phyloP scores from a whole-genome alignment of 2,329 filamentous ascomycete species.

The Diaporthe ampelina region DNA sequence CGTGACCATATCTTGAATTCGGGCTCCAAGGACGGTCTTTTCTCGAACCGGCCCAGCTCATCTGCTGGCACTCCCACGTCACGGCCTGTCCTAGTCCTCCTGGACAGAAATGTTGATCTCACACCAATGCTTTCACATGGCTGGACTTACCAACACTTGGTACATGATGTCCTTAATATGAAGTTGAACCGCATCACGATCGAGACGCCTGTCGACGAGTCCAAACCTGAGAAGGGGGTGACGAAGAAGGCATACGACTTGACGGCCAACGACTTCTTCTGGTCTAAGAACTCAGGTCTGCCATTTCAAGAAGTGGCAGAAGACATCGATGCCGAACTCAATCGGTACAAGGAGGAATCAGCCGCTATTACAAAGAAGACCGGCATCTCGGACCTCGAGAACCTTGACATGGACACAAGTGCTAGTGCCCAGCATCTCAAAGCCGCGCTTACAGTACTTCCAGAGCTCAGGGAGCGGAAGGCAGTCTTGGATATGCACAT shows the following conservation, averaged over 20 bases:
- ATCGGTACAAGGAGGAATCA: conserved; percentile 95
- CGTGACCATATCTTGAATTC: conserved; percentile 95
- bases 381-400: conserved; percentile 91
- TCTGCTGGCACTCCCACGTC: conserved; percentile 77
- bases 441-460: conserved; percentile 91
- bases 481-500: conserved; percentile 98
- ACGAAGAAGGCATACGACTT: conserved; percentile 93
- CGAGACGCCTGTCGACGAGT: conserved; percentile 84
- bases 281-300: conserved; percentile 89
- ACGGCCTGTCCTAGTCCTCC: conserved; percentile 89
- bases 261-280: conserved; percentile 93
- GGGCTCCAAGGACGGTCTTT: conserved; percentile 89
- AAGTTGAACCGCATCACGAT: conserved; percentile 94
- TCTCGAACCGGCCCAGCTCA: conserved; percentile 77
- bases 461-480: conserved; percentile 93
- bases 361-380: conserved; percentile 96
- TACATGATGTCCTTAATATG: conserved; percentile 74
- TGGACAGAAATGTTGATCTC: conserved; percentile 95
- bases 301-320: conserved; percentile 74
- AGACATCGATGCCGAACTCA: conserved; percentile 84
- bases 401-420: conserved; percentile 89
- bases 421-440: conserved; percentile 95
- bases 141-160: conserved; percentile 83
- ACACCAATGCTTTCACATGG: conserved; percentile 99
- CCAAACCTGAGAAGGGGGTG: conserved; percentile 79